Percentiles rank a stretch among this genome's conserved stretches.
Conservation (phyloP, 2,329 filamentous ascomycete genomes). For the Talaromyces amestolkiae region DNA sequence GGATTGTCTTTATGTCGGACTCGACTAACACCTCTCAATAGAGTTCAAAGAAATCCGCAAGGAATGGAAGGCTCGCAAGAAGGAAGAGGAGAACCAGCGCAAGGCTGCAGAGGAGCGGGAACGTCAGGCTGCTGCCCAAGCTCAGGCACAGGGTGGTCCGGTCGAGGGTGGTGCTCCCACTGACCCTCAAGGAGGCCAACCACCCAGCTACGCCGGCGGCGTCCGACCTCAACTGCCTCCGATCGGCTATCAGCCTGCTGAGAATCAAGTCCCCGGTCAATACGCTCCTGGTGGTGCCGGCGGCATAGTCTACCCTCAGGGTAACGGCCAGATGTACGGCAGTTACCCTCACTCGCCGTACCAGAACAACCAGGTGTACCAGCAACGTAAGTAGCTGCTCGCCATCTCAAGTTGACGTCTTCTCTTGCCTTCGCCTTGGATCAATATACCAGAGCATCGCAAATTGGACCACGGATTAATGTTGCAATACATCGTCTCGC, state of each 20-base stretch:
- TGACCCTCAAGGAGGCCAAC: constrained; percentile 49
- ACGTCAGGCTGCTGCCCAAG: constrained; percentile 63
- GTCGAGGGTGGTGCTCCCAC: constrained; percentile 47
- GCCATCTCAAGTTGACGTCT: constrained; percentile 18
- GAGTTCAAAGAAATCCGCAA: constrained; percentile 99
- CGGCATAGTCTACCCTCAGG: constrained; percentile 48
- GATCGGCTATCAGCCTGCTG: constrained; percentile 66
- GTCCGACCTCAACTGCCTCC: constrained; percentile 68
- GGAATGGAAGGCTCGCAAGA: constrained; percentile 98
- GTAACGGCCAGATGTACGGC: constrained; percentile 50
- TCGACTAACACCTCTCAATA: constrained; percentile 37
- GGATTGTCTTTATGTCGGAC: background rate
- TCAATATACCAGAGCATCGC: constrained; percentile 20
- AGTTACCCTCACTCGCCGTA: constrained; percentile 53
- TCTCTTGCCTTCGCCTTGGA: constrained; percentile 20
- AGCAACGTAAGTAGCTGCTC: constrained; percentile 48
- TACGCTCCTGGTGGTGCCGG: constrained; percentile 61
- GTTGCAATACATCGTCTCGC: constrained; percentile 22
- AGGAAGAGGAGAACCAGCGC: constrained; percentile 89
- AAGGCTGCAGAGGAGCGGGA: constrained; percentile 86
- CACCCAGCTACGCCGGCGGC: constrained; percentile 47
- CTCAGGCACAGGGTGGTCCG: constrained; percentile 48
- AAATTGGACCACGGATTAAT: constrained; percentile 20
- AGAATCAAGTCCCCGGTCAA: constrained; percentile 56
- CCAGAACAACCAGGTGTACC: constrained; percentile 51